These are phyloP conservation scores for Bolboschoenus planiculmis DNA, from an alignment of 176 grass and related monocot genomes.

Conservation along the genomic window DNA sequence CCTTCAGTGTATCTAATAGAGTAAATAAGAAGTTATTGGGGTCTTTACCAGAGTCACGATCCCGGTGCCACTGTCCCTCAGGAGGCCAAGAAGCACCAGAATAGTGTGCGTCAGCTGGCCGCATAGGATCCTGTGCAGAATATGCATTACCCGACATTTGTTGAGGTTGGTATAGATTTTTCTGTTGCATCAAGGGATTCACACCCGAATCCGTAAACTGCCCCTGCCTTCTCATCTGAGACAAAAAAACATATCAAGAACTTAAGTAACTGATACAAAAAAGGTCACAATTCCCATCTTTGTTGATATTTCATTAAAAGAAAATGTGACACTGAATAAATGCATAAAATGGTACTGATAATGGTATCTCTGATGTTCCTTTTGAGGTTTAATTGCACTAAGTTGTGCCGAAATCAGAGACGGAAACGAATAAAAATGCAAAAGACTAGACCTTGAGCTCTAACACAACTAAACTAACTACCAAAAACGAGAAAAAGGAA, in stretches of 20 bases:
- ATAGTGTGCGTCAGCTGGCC: constrained; percentile 3
- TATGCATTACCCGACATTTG: background rate
- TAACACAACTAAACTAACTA: background rate
- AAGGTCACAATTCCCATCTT: background rate
- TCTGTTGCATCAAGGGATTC: background rate
- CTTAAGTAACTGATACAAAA: background rate
- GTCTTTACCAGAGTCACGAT: background rate
- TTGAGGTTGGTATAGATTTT: background rate
- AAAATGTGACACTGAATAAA: too few relatives aligned
- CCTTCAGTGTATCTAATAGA: constrained; percentile 3
- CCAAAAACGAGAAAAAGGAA: background rate
- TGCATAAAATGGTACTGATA: background rate
- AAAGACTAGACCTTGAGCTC: background rate
- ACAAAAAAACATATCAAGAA: background rate
- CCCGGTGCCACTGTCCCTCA: background rate
- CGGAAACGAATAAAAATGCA: background rate
- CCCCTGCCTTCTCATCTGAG: constrained; percentile 15
- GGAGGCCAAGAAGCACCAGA: background rate
- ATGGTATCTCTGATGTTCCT: background rate
- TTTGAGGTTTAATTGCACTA: background rate
- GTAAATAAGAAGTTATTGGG: background rate
- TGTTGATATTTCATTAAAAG: too few relatives aligned
- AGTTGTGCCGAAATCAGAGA: background rate
- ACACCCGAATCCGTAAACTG: background rate
- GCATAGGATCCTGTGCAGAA: constrained; percentile 6